Evolutionary conservation across 139 green algal species (phyloP).

Genomic region (Closterium sp.): DNA sequence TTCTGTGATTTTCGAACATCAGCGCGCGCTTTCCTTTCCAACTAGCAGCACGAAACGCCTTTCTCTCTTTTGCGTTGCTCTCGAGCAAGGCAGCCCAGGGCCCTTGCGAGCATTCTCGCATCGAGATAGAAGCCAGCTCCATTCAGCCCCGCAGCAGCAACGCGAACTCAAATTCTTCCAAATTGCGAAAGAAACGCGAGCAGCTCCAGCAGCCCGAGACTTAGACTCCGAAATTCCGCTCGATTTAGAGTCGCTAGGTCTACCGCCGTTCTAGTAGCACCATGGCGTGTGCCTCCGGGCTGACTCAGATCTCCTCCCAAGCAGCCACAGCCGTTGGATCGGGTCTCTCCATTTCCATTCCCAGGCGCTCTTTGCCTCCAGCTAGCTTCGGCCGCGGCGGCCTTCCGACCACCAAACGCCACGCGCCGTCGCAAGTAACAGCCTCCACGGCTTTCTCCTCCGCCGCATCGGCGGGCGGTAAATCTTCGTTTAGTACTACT

Average conservation of each 20-base stretch:
- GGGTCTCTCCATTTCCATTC: background rate
- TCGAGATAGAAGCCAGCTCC: background rate
- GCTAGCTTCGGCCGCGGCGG: background rate
- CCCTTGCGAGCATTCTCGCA: background rate
- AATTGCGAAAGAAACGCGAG: too few species aligned
- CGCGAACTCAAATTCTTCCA: too few species aligned
- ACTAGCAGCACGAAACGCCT: background rate
- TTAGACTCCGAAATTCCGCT: too few species aligned
- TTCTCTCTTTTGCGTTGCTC: background rate
- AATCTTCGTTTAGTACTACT: background rate
- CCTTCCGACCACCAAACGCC: background rate
- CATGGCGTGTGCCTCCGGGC: background rate
- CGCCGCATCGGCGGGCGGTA: background rate
- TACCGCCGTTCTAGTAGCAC: background rate
- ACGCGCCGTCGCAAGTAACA: background rate
- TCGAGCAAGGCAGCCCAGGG: background rate
- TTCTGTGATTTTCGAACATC: background rate
- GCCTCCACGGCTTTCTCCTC: background rate
- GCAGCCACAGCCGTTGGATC: background rate
- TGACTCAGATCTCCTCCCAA: background rate
- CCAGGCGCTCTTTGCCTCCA: background rate
- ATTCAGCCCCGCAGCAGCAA: background rate
- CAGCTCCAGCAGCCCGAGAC: too few species aligned
- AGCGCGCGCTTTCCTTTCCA: background rate
- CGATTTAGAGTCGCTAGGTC: too few species aligned